Evolutionary conservation across 495 filamentous ascomycete species (phyloP).

Genomic region (Cenococcum geophilum): DNA sequence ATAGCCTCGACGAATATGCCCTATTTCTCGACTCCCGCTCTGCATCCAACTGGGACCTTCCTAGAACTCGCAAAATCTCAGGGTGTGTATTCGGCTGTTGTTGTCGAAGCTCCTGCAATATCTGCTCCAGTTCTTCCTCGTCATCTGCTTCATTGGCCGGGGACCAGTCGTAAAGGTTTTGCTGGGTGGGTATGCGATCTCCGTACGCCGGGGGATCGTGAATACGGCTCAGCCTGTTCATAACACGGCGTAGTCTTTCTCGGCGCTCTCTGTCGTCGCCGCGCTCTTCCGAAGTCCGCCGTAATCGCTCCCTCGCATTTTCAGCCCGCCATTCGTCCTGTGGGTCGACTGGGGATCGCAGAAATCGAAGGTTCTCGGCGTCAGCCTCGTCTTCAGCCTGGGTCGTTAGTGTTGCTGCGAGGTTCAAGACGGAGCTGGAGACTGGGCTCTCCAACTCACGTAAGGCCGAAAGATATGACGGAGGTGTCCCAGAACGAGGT

Average conservation of each 20-base stretch:
- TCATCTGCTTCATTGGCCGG: constrained; percentile 50
- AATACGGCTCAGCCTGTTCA: constrained; percentile 33
- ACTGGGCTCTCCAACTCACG: constrained; percentile 38
- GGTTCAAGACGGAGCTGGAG: constrained; percentile 42
- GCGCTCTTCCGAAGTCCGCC: constrained; percentile 18
- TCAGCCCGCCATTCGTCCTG: constrained; percentile 34
- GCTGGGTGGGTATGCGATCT: constrained; percentile 44
- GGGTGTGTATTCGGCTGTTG: constrained; percentile 38
- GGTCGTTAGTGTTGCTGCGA: constrained; percentile 43
- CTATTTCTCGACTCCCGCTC: constrained; percentile 27
- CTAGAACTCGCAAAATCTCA: constrained; percentile 36
- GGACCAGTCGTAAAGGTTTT: constrained; percentile 56
- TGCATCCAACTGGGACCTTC: constrained; percentile 35
- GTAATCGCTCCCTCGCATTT: constrained; percentile 20
- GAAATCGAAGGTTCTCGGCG: constrained; percentile 45
- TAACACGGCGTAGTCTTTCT: constrained; percentile 35
- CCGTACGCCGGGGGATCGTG: constrained; percentile 42
- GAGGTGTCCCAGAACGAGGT: constrained; percentile 25
- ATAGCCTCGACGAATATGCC: constrained; percentile 38
- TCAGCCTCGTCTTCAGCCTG: constrained; percentile 52
- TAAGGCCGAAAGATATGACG: constrained; percentile 35
- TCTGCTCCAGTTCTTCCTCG: constrained; percentile 40
- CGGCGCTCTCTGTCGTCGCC: constrained; percentile 23
- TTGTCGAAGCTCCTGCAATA: constrained; percentile 36
- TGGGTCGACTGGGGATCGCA: constrained; percentile 43